Percentiles rank a stretch among this genome's conserved stretches.
These are phyloP conservation scores for Fraxinus xanthoxyloides DNA, from an alignment of 305 asterid genomes.

Conservation along the genomic window DNA sequence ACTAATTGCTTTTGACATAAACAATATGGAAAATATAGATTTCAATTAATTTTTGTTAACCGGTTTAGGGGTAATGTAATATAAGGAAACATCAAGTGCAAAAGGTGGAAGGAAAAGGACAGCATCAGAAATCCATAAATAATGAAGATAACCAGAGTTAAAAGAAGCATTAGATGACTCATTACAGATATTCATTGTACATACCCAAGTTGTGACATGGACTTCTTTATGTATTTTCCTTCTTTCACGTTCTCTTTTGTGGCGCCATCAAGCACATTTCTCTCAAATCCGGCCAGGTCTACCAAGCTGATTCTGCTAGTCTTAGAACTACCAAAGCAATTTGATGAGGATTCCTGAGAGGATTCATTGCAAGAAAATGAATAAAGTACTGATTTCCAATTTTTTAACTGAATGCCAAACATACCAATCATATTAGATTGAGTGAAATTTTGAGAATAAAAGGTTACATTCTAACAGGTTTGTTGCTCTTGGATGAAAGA, in stretches of 20 bases:
- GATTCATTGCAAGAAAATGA: background rate
- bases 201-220: constrained; percentile 90
- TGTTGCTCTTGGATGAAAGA: background rate
- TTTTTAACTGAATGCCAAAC: background rate
- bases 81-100: background rate
- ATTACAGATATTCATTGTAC: constrained; percentile 18
- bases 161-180: background rate
- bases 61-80: background rate
- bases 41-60: background rate
- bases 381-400: background rate
- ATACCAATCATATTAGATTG: background rate
- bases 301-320: constrained; percentile 81
- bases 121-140: background rate
- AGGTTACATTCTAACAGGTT: background rate
- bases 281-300: constrained; percentile 93
- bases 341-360: constrained; percentile 79
- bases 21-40: background rate
- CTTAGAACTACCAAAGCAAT: constrained; percentile 86
- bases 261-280: constrained; percentile 57
- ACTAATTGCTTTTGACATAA: background rate
- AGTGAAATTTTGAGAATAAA: background rate
- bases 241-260: constrained; percentile 63
- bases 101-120: background rate
- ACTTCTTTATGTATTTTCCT: constrained; percentile 80
- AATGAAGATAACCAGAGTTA: background rate